phyloP scores from a whole-genome alignment of 2,329 filamentous ascomycete genomes.

The Botryosphaeria dothidea region DNA sequence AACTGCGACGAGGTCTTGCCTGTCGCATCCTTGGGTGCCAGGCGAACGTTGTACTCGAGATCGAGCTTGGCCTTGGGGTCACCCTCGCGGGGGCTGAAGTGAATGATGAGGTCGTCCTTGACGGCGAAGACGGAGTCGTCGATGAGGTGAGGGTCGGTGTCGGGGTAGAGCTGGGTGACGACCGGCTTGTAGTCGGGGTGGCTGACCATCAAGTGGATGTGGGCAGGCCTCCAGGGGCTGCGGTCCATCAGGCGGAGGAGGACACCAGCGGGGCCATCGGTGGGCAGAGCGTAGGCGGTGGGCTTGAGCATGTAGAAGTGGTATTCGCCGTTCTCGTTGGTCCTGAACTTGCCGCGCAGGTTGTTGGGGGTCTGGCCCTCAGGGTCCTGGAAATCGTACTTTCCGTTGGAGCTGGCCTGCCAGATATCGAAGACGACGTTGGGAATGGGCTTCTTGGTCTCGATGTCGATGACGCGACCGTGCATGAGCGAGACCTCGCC shows the following conservation, averaged over 20 bases:
- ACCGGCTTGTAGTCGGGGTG: constrained; percentile 58
- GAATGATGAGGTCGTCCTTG: constrained; percentile 33
- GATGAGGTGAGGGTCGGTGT: constrained; percentile 58
- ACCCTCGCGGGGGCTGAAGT: constrained; percentile 46
- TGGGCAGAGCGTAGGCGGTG: constrained; percentile 71
- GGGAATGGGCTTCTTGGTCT: constrained; percentile 66
- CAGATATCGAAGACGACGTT: constrained; percentile 75
- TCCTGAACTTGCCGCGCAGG: constrained; percentile 73
- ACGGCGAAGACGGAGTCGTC: constrained; percentile 64
- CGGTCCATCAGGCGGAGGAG: constrained; percentile 57
- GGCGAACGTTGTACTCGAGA: constrained; percentile 62
- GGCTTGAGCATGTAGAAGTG: constrained; percentile 75
- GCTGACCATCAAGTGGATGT: constrained; percentile 60
- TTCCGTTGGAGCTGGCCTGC: constrained; percentile 74
- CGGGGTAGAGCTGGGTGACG: constrained; percentile 61
- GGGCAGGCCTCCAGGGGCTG: constrained; percentile 62
- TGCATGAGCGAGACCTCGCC: constrained; percentile 68
- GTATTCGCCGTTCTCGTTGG: constrained; percentile 69
- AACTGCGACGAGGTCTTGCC: constrained; percentile 16
- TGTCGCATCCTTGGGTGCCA: constrained; percentile 44
- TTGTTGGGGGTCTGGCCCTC: constrained; percentile 72
- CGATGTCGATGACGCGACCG: constrained; percentile 65
- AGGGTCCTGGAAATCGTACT: constrained; percentile 76
- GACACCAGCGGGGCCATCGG: constrained; percentile 59
- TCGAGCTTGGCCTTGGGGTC: constrained; percentile 59